phyloP scores from a whole-genome alignment of 768 basidiomycete species.

The Kwoniella sp. region DNA sequence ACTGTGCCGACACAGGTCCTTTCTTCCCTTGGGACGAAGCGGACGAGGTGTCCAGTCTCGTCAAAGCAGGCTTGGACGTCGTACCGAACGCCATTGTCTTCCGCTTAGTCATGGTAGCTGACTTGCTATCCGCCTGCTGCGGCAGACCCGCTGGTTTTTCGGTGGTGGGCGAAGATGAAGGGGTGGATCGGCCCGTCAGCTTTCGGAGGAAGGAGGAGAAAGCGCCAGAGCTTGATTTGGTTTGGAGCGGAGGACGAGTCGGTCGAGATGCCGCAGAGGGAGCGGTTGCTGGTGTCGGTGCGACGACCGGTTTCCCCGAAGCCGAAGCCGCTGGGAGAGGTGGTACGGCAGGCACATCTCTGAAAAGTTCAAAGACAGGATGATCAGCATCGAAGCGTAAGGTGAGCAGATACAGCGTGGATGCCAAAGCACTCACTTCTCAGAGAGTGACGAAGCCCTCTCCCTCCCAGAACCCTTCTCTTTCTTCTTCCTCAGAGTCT shows the following conservation, averaged over 20 bases:
- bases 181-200: conserved; percentile 20
- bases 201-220: conserved; percentile 31
- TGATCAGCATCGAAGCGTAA: not conserved
- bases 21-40: not conserved
- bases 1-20: conserved; percentile 7
- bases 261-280: no score
- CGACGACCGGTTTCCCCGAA: not conserved
- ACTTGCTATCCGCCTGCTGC: conserved; percentile 1
- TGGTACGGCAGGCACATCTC: conserved; percentile 10
- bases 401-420: not conserved
- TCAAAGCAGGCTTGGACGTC: conserved; percentile 13
- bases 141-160: not conserved
- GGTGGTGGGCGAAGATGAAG: conserved; percentile 5
- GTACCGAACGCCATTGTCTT: conserved; percentile 6
- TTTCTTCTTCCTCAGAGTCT: conserved; percentile 26
- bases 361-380: not conserved
- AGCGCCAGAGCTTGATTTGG: conserved; percentile 11
- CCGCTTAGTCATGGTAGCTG: conserved; percentile 16
- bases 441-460: conserved; percentile 19
- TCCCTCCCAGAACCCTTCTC: conserved; percentile 16
- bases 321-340: conserved; percentile 10
- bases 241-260: conserved; percentile 11
- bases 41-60: conserved; percentile 9
- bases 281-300: not conserved
- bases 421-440: conserved; percentile 30